Percentiles rank a stretch among this genome's conserved stretches.
Evolutionary conservation across 495 filamentous ascomycete species (phyloP).

Genomic region (Hypoxylon trugodes): DNA sequence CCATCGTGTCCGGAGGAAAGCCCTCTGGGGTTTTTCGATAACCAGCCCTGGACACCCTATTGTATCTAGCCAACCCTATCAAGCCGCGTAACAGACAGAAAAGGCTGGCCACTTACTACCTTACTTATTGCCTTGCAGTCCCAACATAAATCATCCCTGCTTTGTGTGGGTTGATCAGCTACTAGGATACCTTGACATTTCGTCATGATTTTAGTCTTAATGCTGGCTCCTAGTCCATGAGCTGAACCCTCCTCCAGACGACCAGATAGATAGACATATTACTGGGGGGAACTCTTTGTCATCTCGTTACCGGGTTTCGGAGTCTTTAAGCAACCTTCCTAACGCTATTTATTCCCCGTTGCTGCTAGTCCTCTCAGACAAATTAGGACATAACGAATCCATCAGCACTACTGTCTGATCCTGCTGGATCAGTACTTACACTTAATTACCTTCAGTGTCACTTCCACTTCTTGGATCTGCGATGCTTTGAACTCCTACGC

Average conservation of each 20-base stretch:
- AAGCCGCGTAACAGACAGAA: conserved; percentile 38
- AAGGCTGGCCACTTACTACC: conserved; percentile 38
- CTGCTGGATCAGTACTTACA: conserved; percentile 35
- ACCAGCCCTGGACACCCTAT: conserved; percentile 15
- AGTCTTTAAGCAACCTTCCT: conserved; percentile 30
- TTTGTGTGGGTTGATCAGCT: conserved; percentile 39
- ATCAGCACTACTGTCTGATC: conserved; percentile 43
- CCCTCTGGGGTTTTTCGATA: conserved; percentile 32
- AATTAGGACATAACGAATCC: conserved; percentile 41
- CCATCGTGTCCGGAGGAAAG: conserved; percentile 27
- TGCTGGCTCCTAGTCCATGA: conserved; percentile 27
- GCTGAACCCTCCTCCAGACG: conserved; percentile 33
- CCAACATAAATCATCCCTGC: conserved; percentile 42
- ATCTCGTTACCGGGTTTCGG: conserved; percentile 42
- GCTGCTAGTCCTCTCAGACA: conserved; percentile 31
- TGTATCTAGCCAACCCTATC: conserved; percentile 39
- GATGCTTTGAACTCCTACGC: conserved; percentile 18
- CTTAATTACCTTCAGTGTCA: conserved; percentile 29
- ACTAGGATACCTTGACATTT: conserved; percentile 37
- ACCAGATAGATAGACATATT: conserved; percentile 39
- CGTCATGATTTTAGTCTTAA: conserved; percentile 36
- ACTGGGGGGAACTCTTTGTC: conserved; percentile 31
- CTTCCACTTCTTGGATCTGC: conserved; percentile 10
- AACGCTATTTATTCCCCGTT: conserved; percentile 36
- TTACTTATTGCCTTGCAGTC: conserved; percentile 35